Percentiles rank a stretch among this genome's conserved stretches.
phyloP scores from a whole-genome alignment of 345 rosid genomes.

The Linum usitatissimum region DNA sequence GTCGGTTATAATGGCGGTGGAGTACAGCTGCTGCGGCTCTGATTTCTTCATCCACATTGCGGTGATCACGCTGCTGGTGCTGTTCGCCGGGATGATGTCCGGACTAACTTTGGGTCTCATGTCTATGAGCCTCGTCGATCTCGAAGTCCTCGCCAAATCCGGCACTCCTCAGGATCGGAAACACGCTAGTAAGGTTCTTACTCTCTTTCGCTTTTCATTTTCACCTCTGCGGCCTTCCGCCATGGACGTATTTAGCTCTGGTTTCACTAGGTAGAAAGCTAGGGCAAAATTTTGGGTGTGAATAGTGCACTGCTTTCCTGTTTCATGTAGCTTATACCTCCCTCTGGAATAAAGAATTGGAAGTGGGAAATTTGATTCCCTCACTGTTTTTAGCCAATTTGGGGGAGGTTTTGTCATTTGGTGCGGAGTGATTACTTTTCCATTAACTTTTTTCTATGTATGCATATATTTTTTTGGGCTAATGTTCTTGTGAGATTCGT shows the following conservation, averaged over 20 bases:
- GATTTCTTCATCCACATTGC: conserved; percentile 73
- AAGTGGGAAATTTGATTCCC: background rate
- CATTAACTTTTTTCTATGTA: background rate
- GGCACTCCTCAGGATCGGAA: conserved; percentile 63
- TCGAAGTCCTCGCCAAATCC: conserved; percentile 65
- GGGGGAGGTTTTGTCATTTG: background rate
- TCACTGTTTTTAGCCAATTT: background rate
- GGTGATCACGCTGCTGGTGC: conserved; percentile 43
- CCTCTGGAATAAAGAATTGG: background rate
- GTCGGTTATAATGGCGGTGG: conserved; percentile 1
- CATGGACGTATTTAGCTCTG: no score
- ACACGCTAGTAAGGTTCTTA: conserved; percentile 44
- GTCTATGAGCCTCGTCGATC: conserved; percentile 81
- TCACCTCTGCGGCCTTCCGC: background rate
- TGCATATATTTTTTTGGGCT: no score
- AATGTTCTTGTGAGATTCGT: background rate
- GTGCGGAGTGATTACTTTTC: background rate
- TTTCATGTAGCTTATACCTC: background rate
- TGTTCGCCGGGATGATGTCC: conserved; percentile 85
- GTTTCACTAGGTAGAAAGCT: no score
- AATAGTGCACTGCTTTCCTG: background rate
- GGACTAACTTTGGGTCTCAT: conserved; percentile 86
- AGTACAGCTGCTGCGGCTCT: conserved; percentile 43
- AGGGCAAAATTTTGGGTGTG: no score
- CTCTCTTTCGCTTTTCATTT: background rate